phyloP scores from a whole-genome alignment of 345 rosid genomes.

The Hibiscus trionum region DNA sequence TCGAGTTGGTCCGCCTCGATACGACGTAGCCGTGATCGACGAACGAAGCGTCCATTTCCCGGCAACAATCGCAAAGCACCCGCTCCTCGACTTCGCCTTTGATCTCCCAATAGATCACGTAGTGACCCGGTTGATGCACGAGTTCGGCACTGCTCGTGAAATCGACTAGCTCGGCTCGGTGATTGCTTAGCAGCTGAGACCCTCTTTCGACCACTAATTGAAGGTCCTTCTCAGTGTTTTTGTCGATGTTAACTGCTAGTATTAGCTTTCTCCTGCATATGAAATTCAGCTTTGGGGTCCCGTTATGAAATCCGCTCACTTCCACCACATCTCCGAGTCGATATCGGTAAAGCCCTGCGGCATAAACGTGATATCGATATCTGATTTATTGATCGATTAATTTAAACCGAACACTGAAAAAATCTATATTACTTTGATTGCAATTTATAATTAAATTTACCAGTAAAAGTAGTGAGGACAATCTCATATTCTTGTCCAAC shows the following conservation, averaged over 20 bases:
- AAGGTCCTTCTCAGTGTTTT: slow-evolving; percentile 90
- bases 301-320: slow-evolving; percentile 70
- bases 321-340: slow-evolving; percentile 91
- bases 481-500: slow-evolving; percentile 79
- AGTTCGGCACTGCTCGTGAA: slow-evolving; percentile 78
- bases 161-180: slow-evolving; percentile 67
- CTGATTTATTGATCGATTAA: too few species aligned
- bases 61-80: slow-evolving; percentile 62
- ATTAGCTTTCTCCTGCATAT: slow-evolving; percentile 83
- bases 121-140: slow-evolving; percentile 60
- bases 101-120: slow-evolving; percentile 87
- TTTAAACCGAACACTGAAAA: too few species aligned
- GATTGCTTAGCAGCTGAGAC: slow-evolving; percentile 37
- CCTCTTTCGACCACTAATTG: slow-evolving; percentile 75
- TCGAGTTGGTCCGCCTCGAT: slow-evolving; percentile 61
- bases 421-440: too few species aligned
- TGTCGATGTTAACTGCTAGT: slow-evolving; percentile 80
- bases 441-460: slow-evolving; percentile 20
- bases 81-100: slow-evolving; percentile 66
- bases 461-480: slow-evolving; percentile 92
- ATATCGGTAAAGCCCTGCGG: slow-evolving; percentile 71
- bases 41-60: slow-evolving; percentile 70
- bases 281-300: slow-evolving; percentile 78
- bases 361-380: not conserved
- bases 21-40: slow-evolving; percentile 80